phyloP scores from a whole-genome alignment of 169 alveolate genomes.

The Prorocentrum cordatum region DNA sequence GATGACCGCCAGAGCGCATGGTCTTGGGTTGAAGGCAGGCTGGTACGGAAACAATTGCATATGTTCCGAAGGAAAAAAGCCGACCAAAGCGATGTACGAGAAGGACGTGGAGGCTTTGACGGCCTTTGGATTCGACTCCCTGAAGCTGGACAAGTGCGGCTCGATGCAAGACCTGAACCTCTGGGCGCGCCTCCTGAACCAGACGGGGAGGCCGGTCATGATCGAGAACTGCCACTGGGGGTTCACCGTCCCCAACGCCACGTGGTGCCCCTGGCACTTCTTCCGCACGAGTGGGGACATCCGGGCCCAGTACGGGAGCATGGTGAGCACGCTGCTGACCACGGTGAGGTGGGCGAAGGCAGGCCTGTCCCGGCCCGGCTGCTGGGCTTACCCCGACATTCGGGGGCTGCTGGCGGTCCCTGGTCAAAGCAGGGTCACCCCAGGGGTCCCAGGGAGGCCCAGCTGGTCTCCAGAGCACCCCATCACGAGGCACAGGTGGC shows the following conservation, averaged over 20 bases:
- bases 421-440: too few relatives aligned
- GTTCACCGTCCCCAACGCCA: slow-evolving; percentile 21
- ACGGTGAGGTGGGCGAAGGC: slow-evolving; percentile 29
- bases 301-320: not conserved
- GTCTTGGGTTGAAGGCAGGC: slow-evolving; percentile 15
- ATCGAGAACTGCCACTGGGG: slow-evolving; percentile 62
- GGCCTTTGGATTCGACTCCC: slow-evolving; percentile 1
- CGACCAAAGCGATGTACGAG: not conserved
- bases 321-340: slow-evolving; percentile 14
- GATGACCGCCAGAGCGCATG: slow-evolving; percentile 19
- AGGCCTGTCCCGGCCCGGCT: slow-evolving; percentile 32
- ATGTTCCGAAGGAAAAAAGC: not conserved
- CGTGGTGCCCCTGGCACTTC: slow-evolving; percentile 62
- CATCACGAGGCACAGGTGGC: too few relatives aligned
- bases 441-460: too few relatives aligned
- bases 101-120: slow-evolving; percentile 28
- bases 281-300: not conserved
- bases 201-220: slow-evolving; percentile 17
- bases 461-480: too few relatives aligned
- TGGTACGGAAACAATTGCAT: slow-evolving; percentile 52
- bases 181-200: slow-evolving; percentile 35
- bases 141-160: slow-evolving; percentile 55
- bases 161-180: not conserved
- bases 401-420: slow-evolving; percentile 45
- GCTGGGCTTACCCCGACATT: slow-evolving; percentile 57